A percentile compares a stretch with the other conserved stretches of the same genome.
Evolutionary conservation across 352 stramenopile species (phyloP).

Genomic region (Lagenidium giganteum): DNA sequence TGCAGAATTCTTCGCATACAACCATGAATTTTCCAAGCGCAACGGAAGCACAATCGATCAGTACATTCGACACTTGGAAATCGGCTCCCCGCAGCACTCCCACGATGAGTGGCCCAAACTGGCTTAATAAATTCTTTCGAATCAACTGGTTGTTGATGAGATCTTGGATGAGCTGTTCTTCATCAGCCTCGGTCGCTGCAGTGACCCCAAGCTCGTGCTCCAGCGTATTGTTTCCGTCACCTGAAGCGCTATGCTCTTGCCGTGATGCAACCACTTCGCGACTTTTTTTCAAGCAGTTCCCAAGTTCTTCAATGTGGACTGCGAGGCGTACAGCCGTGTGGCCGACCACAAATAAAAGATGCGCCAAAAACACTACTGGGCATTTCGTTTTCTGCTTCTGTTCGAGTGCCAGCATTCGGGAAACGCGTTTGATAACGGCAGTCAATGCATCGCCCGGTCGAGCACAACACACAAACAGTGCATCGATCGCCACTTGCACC

Average conservation of each 20-base stretch:
- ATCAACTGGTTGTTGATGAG: constrained; percentile 92
- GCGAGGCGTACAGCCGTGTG: constrained; percentile 93
- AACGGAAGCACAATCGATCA: constrained; percentile 92
- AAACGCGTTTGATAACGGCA: constrained; percentile 68
- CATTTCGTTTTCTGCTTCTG: no score
- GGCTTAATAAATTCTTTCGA: constrained; percentile 86
- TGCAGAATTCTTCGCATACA: constrained; percentile 94
- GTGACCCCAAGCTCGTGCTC: constrained; percentile 92
- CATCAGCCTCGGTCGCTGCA: constrained; percentile 83
- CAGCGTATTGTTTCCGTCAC: constrained; percentile 80
- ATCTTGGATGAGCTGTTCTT: constrained; percentile 91
- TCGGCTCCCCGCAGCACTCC: constrained; percentile 64
- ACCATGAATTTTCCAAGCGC: constrained; percentile 98
- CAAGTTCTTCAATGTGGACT: constrained; percentile 95
- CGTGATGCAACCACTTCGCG: no score
- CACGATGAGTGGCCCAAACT: constrained; percentile 90
- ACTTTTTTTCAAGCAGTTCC: no score
- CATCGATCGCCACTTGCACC: constrained; percentile 89
- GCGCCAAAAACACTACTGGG: no score
- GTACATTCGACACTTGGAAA: constrained; percentile 62
- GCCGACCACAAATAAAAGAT: constrained; percentile 95
- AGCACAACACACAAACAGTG: constrained; percentile 89
- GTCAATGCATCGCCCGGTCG: constrained; percentile 80
- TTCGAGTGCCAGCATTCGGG: no score
- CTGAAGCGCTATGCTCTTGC: constrained; percentile 66